Percentiles rank a stretch among this genome's conserved stretches.
Conservation (phyloP, 2,329 filamentous ascomycete genomes). For the Phialophora tarda region DNA sequence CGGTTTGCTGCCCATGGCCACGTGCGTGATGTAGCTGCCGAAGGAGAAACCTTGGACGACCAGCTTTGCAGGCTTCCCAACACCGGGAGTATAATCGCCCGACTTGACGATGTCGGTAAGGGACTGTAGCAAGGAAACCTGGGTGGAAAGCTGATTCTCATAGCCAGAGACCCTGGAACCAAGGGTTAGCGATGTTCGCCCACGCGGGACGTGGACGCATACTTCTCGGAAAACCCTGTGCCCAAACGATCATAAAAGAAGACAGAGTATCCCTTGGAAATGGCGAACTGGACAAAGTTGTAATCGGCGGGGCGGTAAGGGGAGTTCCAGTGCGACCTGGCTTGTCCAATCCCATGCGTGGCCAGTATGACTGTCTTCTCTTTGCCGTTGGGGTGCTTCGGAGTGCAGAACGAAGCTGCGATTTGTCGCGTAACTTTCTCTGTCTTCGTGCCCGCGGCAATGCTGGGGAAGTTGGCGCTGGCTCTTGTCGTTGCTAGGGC, state of each 20-base stretch:
- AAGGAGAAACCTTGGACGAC: conserved; percentile 42
- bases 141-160: conserved; percentile 38
- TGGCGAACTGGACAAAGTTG: conserved; percentile 43
- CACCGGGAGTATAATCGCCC: conserved; percentile 33
- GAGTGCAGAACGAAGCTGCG: conserved; percentile 34
- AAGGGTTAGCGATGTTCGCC: conserved; percentile 16
- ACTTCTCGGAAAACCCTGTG: conserved; percentile 40
- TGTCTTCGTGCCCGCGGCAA: conserved; percentile 21
- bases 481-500: conserved; percentile 21
- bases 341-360: conserved; percentile 44
- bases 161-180: conserved; percentile 29
- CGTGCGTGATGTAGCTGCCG: conserved; percentile 40
- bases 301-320: conserved; percentile 40
- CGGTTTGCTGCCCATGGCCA: conserved; percentile 34
- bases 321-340: conserved; percentile 42
- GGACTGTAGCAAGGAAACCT: conserved; percentile 35
- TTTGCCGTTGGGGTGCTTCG: conserved; percentile 38
- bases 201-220: conserved; percentile 26
- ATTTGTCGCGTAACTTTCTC: conserved; percentile 27
- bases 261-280: conserved; percentile 42
- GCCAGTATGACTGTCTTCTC: conserved; percentile 43
- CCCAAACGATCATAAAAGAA: conserved; percentile 44
- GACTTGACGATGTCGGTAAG: conserved; percentile 34
- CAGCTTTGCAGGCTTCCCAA: conserved; percentile 36
- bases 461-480: conserved; percentile 12